Evolutionary conservation across 108 stramenopile species (phyloP).

Genomic region (Cylindrotheca fusiformis): DNA sequence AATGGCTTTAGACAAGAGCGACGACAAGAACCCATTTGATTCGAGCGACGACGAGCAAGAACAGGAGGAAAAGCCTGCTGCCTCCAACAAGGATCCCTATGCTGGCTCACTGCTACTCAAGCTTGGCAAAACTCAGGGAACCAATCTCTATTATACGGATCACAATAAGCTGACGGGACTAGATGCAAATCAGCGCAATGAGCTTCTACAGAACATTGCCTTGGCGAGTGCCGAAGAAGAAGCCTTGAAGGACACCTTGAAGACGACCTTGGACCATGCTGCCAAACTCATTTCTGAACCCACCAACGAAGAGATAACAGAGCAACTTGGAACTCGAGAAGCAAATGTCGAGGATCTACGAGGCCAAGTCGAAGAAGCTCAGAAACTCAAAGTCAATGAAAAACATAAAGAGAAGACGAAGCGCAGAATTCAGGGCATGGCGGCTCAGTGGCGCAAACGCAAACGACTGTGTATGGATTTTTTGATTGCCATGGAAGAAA

Average conservation of each 20-base stretch:
- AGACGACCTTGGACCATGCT: slow-evolving; percentile 25
- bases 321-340: slow-evolving; percentile 39
- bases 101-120: slow-evolving; percentile 63
- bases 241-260: slow-evolving; percentile 27
- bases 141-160: slow-evolving; percentile 72
- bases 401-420: slow-evolving; percentile 57
- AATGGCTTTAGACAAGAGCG: slow-evolving; percentile 51
- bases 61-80: slow-evolving; percentile 25
- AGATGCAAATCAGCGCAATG: slow-evolving; percentile 45
- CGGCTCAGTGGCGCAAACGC: slow-evolving; percentile 66
- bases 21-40: slow-evolving; percentile 40
- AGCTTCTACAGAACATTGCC: slow-evolving; percentile 40
- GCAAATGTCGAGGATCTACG: slow-evolving; percentile 31
- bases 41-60: slow-evolving; percentile 62
- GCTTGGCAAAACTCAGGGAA: slow-evolving; percentile 54
- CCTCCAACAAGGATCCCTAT: slow-evolving; percentile 33
- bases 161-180: slow-evolving; percentile 58
- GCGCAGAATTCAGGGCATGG: slow-evolving; percentile 51
- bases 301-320: slow-evolving; percentile 60
- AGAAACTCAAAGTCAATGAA: slow-evolving; percentile 55
- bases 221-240: slow-evolving; percentile 39
- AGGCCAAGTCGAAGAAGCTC: slow-evolving; percentile 47
- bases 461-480: slow-evolving; percentile 58
- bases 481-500: slow-evolving; percentile 50
- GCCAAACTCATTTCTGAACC: slow-evolving; percentile 65